Percentiles rank a stretch among this genome's conserved stretches.
phyloP scores from a whole-genome alignment of 1,284 basidiomycete genomes.

The Ganoderma leucocontextum region DNA sequence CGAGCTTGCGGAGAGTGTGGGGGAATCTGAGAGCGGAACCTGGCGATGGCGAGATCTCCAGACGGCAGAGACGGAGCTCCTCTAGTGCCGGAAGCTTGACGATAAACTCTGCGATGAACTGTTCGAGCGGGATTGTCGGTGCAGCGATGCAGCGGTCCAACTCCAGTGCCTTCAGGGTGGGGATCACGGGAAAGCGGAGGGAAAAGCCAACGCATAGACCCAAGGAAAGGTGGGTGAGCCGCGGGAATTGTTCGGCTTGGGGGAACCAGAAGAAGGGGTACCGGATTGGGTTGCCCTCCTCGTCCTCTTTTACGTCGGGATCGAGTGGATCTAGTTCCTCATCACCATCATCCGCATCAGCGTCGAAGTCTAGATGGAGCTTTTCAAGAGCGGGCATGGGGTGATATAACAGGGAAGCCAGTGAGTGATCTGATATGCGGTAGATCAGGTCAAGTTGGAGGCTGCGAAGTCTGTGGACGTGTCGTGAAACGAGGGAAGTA shows the following conservation, averaged over 20 bases:
- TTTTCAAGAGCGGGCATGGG: neutral
- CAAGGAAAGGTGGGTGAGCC: neutral
- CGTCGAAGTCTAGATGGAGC: neutral
- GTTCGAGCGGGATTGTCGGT: neutral
- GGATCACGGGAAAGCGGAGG: neutral
- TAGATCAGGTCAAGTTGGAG: neutral
- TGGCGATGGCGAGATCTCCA: neutral
- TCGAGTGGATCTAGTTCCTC: neutral
- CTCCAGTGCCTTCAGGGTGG: neutral
- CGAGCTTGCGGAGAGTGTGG: neutral
- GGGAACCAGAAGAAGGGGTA: conserved; percentile 3
- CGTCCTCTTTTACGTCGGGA: neutral
- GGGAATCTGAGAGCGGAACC: neutral
- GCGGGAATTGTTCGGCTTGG: neutral
- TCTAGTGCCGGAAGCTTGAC: neutral
- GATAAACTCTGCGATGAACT: neutral
- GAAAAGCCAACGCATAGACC: neutral
- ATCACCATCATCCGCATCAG: neutral
- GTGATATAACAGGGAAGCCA: neutral
- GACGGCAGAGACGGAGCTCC: neutral
- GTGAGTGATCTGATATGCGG: neutral
- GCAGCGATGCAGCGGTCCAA: neutral
- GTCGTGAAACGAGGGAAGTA: neutral
- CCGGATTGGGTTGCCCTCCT: neutral
- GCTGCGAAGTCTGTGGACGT: neutral